phyloP scores from a whole-genome alignment of 164 flowering plant species.

The Macadamia integrifolia region DNA sequence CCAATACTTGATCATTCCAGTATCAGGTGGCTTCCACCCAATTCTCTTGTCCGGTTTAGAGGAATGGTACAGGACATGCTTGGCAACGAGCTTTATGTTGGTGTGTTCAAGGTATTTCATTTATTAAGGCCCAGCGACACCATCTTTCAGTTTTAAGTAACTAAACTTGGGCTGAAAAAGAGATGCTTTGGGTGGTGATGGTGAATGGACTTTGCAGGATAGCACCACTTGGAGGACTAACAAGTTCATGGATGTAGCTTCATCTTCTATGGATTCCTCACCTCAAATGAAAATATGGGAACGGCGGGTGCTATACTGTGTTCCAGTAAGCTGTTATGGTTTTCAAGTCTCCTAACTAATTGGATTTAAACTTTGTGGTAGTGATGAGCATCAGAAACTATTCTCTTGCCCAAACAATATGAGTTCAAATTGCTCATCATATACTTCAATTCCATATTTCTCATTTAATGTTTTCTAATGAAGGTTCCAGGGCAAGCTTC shows the following conservation, averaged over 20 bases:
- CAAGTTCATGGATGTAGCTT: slow-evolving; percentile 61
- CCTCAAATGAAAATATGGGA: slow-evolving; percentile 72
- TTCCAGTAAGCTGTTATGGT: slow-evolving; percentile 49
- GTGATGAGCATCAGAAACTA: too few relatives aligned
- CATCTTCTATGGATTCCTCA: slow-evolving; percentile 41
- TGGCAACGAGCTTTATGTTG: slow-evolving; percentile 81
- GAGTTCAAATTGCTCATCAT: not conserved
- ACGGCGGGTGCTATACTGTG: slow-evolving; percentile 71
- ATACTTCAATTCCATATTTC: not conserved
- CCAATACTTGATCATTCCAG: slow-evolving; percentile 52
- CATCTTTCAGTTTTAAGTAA: not conserved
- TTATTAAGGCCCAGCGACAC: not conserved
- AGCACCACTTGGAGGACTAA: slow-evolving; percentile 78
- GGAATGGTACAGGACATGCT: slow-evolving; percentile 97
- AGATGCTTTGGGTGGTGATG: not conserved
- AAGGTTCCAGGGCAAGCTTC: slow-evolving; percentile 81
- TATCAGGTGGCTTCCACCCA: slow-evolving; percentile 45
- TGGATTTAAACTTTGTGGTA: too few relatives aligned
- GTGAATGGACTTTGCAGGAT: slow-evolving; percentile 36
- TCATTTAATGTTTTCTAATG: not conserved
- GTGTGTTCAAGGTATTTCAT: slow-evolving; percentile 71
- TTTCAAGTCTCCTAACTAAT: not conserved
- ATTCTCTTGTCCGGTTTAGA: slow-evolving; percentile 69
- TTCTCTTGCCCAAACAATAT: not conserved
- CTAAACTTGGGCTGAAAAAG: not conserved